Conservation (phyloP, 192 early-diverging fungal genomes). For the Coemansia sp. region DNA sequence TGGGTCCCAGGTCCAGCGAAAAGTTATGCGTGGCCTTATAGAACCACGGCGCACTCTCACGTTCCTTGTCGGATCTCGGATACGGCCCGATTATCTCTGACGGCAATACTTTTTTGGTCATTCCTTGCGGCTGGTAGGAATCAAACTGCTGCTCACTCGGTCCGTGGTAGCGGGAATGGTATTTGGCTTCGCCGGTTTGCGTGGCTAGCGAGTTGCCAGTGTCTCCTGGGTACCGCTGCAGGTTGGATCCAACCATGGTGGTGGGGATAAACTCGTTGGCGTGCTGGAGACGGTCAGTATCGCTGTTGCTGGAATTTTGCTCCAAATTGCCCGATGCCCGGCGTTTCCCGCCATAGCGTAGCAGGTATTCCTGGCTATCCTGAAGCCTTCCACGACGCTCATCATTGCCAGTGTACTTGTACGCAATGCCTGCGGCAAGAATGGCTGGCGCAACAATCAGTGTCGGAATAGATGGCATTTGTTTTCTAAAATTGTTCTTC, state of each 20-base stretch:
- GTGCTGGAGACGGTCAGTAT: constrained; percentile 1
- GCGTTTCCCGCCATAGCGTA: too few species aligned
- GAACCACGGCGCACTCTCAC: constrained; percentile 21
- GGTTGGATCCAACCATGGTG: constrained; percentile 8
- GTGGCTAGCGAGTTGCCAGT: not conserved
- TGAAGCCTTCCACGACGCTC: not conserved
- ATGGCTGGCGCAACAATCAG: constrained; percentile 41
- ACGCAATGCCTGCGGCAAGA: constrained; percentile 37
- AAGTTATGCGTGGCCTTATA: constrained; percentile 10
- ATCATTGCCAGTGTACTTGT: constrained; percentile 10
- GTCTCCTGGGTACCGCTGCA: not conserved
- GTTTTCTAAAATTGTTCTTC: not conserved
- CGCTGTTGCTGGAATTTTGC: too few species aligned
- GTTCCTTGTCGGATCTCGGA: constrained; percentile 27
- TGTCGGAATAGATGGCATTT: constrained; percentile 38
- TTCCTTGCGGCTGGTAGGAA: not conserved
- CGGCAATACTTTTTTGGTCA: not conserved
- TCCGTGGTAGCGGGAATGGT: not conserved
- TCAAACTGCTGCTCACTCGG: constrained; percentile 1
- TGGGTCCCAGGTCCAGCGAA: constrained; percentile 34
- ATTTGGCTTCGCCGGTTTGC: not conserved
- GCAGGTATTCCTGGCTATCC: too few species aligned
- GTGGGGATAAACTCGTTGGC: constrained; percentile 34
- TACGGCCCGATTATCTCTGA: constrained; percentile 2
- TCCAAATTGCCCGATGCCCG: too few species aligned